phyloP scores from a whole-genome alignment of 192 early-diverging fungal genomes.

The Gorgonomyces haynaldii region DNA sequence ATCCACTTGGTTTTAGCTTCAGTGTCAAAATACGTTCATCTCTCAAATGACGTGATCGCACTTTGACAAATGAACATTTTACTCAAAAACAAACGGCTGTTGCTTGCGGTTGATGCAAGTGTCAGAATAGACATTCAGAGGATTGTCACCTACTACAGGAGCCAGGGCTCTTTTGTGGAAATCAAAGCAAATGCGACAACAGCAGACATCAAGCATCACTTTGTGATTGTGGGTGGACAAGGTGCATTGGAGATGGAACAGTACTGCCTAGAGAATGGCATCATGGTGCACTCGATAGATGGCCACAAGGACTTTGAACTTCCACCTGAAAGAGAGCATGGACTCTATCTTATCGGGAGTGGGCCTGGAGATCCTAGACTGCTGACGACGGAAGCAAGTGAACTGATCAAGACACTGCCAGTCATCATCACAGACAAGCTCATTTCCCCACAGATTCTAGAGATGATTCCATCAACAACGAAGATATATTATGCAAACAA shows the following conservation, averaged over 20 bases:
- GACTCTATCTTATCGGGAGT: conserved; percentile 62
- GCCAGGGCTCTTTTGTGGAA: too few relatives aligned
- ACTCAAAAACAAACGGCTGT: too few relatives aligned
- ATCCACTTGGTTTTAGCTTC: too few relatives aligned
- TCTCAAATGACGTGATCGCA: too few relatives aligned
- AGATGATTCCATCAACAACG: conserved; percentile 15
- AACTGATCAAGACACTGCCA: conserved; percentile 43
- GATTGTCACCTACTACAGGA: too few relatives aligned
- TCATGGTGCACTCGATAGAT: neutral
- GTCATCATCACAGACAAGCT: conserved; percentile 75
- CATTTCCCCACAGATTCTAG: conserved; percentile 58
- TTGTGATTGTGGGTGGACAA: neutral
- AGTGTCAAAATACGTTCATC: too few relatives aligned
- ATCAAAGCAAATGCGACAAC: neutral
- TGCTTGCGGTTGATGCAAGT: too few relatives aligned
- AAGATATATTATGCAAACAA: conserved; percentile 59
- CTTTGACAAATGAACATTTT: too few relatives aligned
- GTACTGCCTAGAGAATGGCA: too few relatives aligned
- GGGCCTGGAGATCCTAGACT: conserved; percentile 76
- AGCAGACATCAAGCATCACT: neutral
- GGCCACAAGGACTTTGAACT: too few relatives aligned
- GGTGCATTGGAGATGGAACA: too few relatives aligned
- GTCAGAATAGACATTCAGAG: too few relatives aligned
- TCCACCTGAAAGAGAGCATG: neutral
- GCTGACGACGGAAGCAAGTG: conserved; percentile 58